Base-by-base conservation (phyloP, 352 stramenopile species). In the Aphanomyces invadans region DNA sequence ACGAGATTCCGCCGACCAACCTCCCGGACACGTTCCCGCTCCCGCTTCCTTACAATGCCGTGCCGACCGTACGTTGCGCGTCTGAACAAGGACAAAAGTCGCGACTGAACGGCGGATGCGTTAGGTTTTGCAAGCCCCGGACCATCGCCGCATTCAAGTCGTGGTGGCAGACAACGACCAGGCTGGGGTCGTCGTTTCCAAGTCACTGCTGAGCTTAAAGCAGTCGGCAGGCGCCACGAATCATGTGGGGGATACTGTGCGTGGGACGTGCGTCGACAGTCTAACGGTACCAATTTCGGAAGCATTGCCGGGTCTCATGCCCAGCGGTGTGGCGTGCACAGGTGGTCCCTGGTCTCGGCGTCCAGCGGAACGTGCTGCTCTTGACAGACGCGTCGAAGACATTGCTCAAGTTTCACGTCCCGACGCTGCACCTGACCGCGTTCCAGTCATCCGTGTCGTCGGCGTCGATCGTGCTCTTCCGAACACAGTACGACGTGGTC, bases 401-500 rank as follows among this genome's bases (percentile, higher is more conserved):
- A 11, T 80, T 76, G n/a, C 71, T 90, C 62, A 89, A 89, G 51
- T 89, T 90, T 31, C 79, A 90, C 31, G 11, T 92, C 1, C 79
- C 83, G 2, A 72, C 70, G 15, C 59, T 80, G 1, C 74, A 84
- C 42, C 74, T 87, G 68, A 89, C 77, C 0, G 79, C 83, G 2
- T 92, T 88, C 70, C 80, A 87, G 59, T 73, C 87, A 23, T 76
- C 3, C 11, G 2, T 67, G 10, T 23, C 12, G 17, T 25, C 39
- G 11, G 60, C 60, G 28, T 36, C n/a, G 15, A n/a, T 67, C 15
- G 60, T 57, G 12, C 49, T 67, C 15, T 48, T n/a, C 19, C 60
- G 48, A 12, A 57, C 60, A 32, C 28, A 56, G 42, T 67, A 57
- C 29, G 49, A 49, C 19, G 60, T 67, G 3, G 60, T 67, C 46